Percentiles rank a stretch among this genome's conserved stretches.
Conservation (phyloP, 768 basidiomycete species). For the Rhizopogon vesiculosus region DNA sequence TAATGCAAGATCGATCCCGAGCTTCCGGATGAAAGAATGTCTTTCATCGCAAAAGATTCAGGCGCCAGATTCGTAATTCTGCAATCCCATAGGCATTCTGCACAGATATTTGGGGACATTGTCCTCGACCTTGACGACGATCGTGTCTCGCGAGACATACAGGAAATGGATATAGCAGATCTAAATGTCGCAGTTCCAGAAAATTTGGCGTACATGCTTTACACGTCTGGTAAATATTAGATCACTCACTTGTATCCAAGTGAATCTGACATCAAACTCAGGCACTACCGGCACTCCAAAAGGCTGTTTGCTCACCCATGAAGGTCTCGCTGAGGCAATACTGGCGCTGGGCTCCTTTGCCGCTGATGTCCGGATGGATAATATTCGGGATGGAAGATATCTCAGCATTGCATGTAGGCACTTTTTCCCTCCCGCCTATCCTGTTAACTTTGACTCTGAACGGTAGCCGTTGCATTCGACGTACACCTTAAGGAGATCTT, state of each 20-base stretch:
- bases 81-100: conserved; percentile 10
- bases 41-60: conserved; percentile 40
- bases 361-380: conserved; percentile 15
- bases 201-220: conserved; percentile 40
- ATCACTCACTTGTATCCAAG: background rate
- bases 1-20: conserved; percentile 44
- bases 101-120: conserved; percentile 14
- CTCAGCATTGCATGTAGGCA: conserved; percentile 40
- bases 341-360: conserved; percentile 21
- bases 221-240: conserved; percentile 39
- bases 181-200: conserved; percentile 25
- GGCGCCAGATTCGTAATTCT: conserved; percentile 38
- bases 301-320: conserved; percentile 39
- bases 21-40: conserved; percentile 40
- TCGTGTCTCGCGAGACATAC: conserved; percentile 22
- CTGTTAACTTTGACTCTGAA: conserved; percentile 1
- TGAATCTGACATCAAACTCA: conserved; percentile 8
- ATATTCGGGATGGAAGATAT: conserved; percentile 26
- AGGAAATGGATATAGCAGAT: conserved; percentile 21
- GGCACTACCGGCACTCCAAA: conserved; percentile 51
- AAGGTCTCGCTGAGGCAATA: conserved; percentile 28
- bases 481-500: conserved; percentile 45
- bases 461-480: conserved; percentile 46
- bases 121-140: conserved; percentile 16
- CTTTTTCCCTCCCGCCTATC: conserved; percentile 1